A percentile compares a stretch with the other conserved stretches of the same genome.
Evolutionary conservation across 495 filamentous ascomycete species (phyloP).

Genomic region (Daldinia loculata): DNA sequence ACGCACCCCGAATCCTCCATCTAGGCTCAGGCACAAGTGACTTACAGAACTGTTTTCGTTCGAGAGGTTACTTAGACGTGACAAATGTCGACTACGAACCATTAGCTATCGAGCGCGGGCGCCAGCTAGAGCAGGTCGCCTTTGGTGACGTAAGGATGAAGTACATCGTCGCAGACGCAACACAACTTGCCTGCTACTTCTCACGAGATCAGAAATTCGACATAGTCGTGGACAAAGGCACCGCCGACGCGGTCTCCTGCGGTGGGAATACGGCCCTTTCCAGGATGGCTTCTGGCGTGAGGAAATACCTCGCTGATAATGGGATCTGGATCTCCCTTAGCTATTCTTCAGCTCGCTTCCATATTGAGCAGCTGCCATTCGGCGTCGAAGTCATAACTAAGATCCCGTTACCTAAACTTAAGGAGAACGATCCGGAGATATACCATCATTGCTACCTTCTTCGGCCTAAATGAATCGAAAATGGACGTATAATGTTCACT

Average conservation of each 20-base stretch:
- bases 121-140: conserved; percentile 39
- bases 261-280: conserved; percentile 42
- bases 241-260: conserved; percentile 53
- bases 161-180: conserved; percentile 51
- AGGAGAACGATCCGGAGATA: conserved; percentile 49
- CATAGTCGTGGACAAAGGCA: conserved; percentile 55
- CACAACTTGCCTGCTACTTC: conserved; percentile 33
- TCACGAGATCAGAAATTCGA: conserved; percentile 25
- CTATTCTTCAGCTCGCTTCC: conserved; percentile 50
- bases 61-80: conserved; percentile 44
- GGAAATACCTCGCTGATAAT: conserved; percentile 33
- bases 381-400: conserved; percentile 46
- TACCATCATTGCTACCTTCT: conserved; percentile 51
- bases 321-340: conserved; percentile 55
- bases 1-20: conserved; percentile 45
- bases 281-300: conserved; percentile 44
- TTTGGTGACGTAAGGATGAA: conserved; percentile 50
- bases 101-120: conserved; percentile 49
- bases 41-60: conserved; percentile 49
- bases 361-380: conserved; percentile 44
- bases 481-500: not conserved
- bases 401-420: conserved; percentile 47
- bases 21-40: conserved; percentile 56
- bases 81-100: conserved; percentile 57
- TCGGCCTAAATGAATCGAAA: conserved; percentile 34